phyloP scores from a whole-genome alignment of 257 asterid genomes.

The Ajuga chamaepitys region DNA sequence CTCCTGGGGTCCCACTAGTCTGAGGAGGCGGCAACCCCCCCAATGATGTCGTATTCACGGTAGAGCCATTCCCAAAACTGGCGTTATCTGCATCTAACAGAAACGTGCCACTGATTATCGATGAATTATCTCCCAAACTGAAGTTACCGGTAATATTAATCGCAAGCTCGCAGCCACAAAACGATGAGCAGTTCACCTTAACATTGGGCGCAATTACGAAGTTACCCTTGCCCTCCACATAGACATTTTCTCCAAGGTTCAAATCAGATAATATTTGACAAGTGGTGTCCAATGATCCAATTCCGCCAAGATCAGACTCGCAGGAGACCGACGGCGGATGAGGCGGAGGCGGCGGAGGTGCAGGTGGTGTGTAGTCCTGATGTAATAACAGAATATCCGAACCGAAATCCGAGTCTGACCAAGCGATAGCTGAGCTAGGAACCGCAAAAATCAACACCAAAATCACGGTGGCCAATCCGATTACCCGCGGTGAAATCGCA shows the following conservation, averaged over 20 bases:
- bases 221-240: constrained; percentile 78
- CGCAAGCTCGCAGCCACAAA: constrained; percentile 70
- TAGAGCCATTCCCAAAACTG: constrained; percentile 50
- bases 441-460: constrained; percentile 14
- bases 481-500: constrained; percentile 6
- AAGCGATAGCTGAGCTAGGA: constrained; percentile 27
- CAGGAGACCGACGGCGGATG: constrained; percentile 88
- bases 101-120: constrained; percentile 49
- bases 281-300: constrained; percentile 87
- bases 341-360: constrained; percentile 99
- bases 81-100: constrained; percentile 61
- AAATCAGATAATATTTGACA: constrained; percentile 66
- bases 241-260: constrained; percentile 57
- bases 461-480: constrained; percentile 19
- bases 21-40: constrained; percentile 84
- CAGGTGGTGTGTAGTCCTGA: constrained; percentile 98
- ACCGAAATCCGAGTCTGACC: constrained; percentile 30
- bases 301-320: constrained; percentile 80
- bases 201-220: constrained; percentile 67
- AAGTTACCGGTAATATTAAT: constrained; percentile 76
- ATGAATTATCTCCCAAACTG: constrained; percentile 52
- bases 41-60: constrained; percentile 70
- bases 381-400: constrained; percentile 48
- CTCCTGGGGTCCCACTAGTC: constrained; percentile 95
- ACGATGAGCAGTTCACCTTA: constrained; percentile 51